Evolutionary conservation across 148 eudicot species (phyloP).

Genomic region (Rhododendron kiyosumense): DNA sequence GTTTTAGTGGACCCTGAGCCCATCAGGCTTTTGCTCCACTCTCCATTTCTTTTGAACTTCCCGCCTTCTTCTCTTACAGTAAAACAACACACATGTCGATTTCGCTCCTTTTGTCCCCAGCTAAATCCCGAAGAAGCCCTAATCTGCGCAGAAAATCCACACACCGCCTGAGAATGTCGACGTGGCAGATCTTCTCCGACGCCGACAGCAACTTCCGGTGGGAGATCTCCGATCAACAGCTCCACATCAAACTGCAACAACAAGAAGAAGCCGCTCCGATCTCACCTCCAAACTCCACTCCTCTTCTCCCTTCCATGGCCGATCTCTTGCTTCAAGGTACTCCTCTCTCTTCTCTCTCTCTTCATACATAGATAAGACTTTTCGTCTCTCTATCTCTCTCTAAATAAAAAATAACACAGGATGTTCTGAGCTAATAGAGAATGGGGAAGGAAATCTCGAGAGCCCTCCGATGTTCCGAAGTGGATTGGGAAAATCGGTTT

Average conservation of each 20-base stretch:
- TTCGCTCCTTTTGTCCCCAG: background rate
- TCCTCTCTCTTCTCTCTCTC: background rate
- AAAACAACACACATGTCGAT: no score
- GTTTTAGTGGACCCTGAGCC: background rate
- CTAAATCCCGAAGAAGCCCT: conserved; percentile 17
- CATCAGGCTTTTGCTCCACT: background rate
- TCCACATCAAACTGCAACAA: background rate
- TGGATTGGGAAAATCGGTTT: conserved; percentile 53
- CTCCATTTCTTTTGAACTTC: conserved; percentile 5
- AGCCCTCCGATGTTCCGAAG: conserved; percentile 43
- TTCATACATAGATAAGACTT: background rate
- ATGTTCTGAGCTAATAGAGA: conserved; percentile 40
- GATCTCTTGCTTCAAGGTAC: conserved; percentile 68
- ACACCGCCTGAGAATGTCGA: conserved; percentile 32
- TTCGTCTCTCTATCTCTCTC: background rate
- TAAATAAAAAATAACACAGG: conserved; percentile 22
- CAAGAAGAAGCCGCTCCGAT: conserved; percentile 3
- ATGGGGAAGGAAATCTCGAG: conserved; percentile 7
- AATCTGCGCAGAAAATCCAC: conserved; percentile 4
- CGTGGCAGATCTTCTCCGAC: conserved; percentile 68
- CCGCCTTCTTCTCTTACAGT: conserved; percentile 10
- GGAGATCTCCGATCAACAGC: conserved; percentile 38
- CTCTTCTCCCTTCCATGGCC: conserved; percentile 56
- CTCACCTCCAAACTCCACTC: conserved; percentile 14
- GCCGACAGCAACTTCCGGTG: conserved; percentile 57